Evolutionary conservation across 768 basidiomycete genomes (phyloP).

Genomic region (Suillus subaureus): DNA sequence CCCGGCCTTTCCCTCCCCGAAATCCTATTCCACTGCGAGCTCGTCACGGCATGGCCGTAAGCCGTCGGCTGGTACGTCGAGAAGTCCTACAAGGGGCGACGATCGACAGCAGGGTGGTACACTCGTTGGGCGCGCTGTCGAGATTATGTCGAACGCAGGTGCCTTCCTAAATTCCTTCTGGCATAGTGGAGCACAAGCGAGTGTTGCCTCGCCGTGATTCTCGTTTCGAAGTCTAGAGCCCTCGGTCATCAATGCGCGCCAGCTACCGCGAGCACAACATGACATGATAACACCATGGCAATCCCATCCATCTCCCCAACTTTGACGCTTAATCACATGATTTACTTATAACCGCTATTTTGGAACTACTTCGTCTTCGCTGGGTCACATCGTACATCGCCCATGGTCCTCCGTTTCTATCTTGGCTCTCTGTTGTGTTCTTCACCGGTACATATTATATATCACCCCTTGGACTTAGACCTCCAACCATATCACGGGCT

Average conservation of each 20-base stretch:
- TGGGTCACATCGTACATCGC: conserved; percentile 16
- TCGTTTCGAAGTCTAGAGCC: not conserved
- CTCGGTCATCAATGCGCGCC: not conserved
- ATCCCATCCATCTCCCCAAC: not conserved
- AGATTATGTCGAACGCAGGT: conserved; percentile 79
- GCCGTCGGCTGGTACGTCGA: conserved; percentile 20
- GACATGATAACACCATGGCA: not conserved
- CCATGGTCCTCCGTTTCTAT: not conserved
- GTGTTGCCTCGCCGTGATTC: conserved; percentile 24
- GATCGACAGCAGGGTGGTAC: conserved; percentile 39
- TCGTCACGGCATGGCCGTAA: conserved; percentile 20
- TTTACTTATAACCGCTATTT: conserved; percentile 33
- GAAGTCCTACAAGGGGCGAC: conserved; percentile 31
- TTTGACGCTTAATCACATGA: not conserved
- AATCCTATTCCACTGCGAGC: not conserved
- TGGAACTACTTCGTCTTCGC: conserved; percentile 28
- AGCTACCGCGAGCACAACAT: not conserved
- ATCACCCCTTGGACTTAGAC: conserved; percentile 27
- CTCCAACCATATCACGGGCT: conserved; percentile 8
- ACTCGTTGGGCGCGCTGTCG: conserved; percentile 66
- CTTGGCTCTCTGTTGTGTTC: not conserved
- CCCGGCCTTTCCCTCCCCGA: conserved; percentile 23
- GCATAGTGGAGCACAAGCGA: conserved; percentile 33
- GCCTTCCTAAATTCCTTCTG: conserved; percentile 72
- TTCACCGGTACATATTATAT: conserved; percentile 25